phyloP scores from a whole-genome alignment of 768 basidiomycete species.

The Mycena rosella region DNA sequence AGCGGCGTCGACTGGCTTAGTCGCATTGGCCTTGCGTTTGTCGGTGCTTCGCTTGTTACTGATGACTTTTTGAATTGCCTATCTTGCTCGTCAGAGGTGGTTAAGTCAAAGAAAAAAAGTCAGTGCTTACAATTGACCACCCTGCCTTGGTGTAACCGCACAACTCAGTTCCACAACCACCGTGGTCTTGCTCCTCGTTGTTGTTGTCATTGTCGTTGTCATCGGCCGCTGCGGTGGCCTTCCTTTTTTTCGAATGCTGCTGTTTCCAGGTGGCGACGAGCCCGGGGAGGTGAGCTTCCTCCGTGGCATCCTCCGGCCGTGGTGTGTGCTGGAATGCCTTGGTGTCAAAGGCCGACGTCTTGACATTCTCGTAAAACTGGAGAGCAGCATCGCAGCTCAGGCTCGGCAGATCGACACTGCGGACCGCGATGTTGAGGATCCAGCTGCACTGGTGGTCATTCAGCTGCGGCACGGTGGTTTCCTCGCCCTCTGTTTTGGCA shows the following conservation, averaged over 20 bases:
- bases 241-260: too few species aligned
- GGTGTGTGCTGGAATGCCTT: slow-evolving; percentile 25
- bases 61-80: slow-evolving; percentile 13
- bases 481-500: background rate
- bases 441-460: slow-evolving; percentile 18
- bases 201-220: slow-evolving; percentile 3
- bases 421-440: too few species aligned
- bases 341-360: slow-evolving; percentile 9
- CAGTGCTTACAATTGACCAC: too few species aligned
- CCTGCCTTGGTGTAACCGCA: slow-evolving; percentile 8
- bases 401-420: background rate
- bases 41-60: slow-evolving; percentile 20
- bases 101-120: too few species aligned
- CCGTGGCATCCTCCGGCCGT: background rate
- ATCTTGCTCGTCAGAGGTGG: too few species aligned
- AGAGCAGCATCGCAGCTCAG: background rate
- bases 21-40: background rate
- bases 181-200: slow-evolving; percentile 10
- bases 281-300: slow-evolving; percentile 2
- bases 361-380: slow-evolving; percentile 1
- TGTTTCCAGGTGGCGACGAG: slow-evolving; percentile 12
- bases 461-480: slow-evolving; percentile 13
- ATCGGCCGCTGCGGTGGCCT: background rate
- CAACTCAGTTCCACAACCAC: background rate
- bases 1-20: background rate